These are phyloP conservation scores for Podospora sp. DNA, from an alignment of 495 filamentous ascomycete species.

Conservation along the genomic window DNA sequence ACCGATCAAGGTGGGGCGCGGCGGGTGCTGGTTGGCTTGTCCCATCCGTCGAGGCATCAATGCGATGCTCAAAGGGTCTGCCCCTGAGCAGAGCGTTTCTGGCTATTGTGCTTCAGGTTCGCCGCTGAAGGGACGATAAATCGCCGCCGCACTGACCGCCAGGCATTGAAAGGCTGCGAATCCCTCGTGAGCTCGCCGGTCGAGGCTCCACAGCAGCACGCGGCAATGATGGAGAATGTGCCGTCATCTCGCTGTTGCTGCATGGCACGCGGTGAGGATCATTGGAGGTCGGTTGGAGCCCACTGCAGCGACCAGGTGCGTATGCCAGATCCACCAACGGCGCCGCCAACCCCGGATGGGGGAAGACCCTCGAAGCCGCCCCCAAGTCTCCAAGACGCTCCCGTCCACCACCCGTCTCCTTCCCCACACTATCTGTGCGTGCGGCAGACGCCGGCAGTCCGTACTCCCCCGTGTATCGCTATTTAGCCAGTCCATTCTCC, in stretches of 20 bases:
- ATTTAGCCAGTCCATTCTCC: constrained; percentile 31
- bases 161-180: constrained; percentile 1
- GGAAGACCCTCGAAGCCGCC: not conserved
- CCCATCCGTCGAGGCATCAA: constrained; percentile 9
- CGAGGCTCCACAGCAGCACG: not conserved
- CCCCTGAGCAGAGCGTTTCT: constrained; percentile 1
- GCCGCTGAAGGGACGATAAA: not conserved
- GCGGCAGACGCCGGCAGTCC: constrained; percentile 28
- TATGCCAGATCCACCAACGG: not conserved
- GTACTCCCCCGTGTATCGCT: constrained; percentile 13
- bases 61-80: constrained; percentile 17
- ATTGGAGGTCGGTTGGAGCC: constrained; percentile 17
- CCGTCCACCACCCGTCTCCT: not conserved
- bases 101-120: not conserved
- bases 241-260: not conserved
- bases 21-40: constrained; percentile 19
- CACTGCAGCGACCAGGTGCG: constrained; percentile 10
- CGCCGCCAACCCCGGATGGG: not conserved
- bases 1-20: constrained; percentile 2
- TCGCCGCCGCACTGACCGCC: constrained; percentile 12
- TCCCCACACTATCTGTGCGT: constrained; percentile 27
- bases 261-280: not conserved
- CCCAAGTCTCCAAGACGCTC: not conserved
- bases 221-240: not conserved
- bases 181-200: not conserved